Evolutionary conservation across 164 flowering plant genomes (phyloP), one percentile per base, ranked within the genome.

Genomic region (Malania oleifera): DNA sequence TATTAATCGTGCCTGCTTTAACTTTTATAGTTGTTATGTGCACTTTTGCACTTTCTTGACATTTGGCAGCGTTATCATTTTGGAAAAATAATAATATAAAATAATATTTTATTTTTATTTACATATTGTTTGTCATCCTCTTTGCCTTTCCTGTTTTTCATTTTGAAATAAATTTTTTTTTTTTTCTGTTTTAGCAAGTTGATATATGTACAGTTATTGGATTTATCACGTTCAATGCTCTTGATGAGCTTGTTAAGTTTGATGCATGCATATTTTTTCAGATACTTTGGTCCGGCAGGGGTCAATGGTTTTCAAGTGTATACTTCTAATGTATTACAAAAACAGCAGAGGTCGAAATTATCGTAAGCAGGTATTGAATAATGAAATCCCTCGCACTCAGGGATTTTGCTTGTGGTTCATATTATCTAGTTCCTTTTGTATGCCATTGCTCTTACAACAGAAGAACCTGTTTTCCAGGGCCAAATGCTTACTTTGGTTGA

Each of bases 401-500:
- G 23, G 17, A 8, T 8, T 0, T 1, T 8, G 15, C 14, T n/a
- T 45, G 17, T 10, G 18, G n/a, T n/a, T 20, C 7, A 45, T 45
- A 45, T 45, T 10, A 20, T n/a, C 13, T 45, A n/a, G 15, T 10
- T 45, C 10, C 49, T 5, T 25, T 25, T 48, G 28, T 17, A 1
- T 20, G 17, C n/a, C 17, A 14, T 15, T 40, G 4, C 44, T 23
- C 56, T 59, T 22, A 54, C 41, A 23, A 17, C 11, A 20, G 54
- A 57, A 13, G 0, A n/a, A 37, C 17, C 38, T 25, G 2, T 18
- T 59, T 68, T 68, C 3, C 75, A 91, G 97, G 99, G 99, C 45
- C 99, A 91, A 80, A 72, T 89, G 95, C 86, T 95, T 27, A 95
- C 99, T 25, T 64, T 95, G 60, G 85, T 95, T 45, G 99, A 95